Evolutionary conservation across 1,284 basidiomycete genomes (phyloP).

Genomic region (Puccinia hordei): DNA sequence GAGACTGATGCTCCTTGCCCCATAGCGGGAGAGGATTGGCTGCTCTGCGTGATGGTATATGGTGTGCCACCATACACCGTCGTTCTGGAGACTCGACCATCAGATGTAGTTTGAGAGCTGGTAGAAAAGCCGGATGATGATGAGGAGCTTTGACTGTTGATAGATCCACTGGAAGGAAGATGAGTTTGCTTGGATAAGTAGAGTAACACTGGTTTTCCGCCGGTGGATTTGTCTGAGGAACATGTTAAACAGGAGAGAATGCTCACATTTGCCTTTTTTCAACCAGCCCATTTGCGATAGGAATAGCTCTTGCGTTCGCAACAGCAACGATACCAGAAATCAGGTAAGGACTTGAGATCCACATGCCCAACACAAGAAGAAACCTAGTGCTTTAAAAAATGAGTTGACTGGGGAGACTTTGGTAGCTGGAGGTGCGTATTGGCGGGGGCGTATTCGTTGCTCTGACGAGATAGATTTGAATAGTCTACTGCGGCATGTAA

Average conservation of each 20-base stretch:
- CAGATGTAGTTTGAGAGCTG: slow-evolving; percentile 13
- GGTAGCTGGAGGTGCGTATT: neutral
- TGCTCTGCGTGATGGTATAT: slow-evolving; percentile 26
- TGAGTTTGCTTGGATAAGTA: slow-evolving; percentile 7
- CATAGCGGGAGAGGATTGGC: neutral
- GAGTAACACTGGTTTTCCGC: neutral
- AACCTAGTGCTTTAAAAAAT: neutral
- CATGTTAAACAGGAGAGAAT: neutral
- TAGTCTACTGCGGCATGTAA: too few relatives aligned
- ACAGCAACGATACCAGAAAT: neutral
- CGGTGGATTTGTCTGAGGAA: neutral
- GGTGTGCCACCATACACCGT: slow-evolving; percentile 19
- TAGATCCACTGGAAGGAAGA: neutral
- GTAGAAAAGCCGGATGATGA: slow-evolving; percentile 1
- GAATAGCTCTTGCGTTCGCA: slow-evolving; percentile 13
- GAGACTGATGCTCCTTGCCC: neutral
- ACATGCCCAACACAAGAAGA: neutral
- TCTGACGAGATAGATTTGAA: neutral
- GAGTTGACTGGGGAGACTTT: too few relatives aligned
- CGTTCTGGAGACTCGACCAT: slow-evolving; percentile 10
- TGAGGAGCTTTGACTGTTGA: slow-evolving; percentile 6
- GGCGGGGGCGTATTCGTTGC: neutral
- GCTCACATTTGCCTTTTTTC: slow-evolving; percentile 17
- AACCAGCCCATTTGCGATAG: neutral
- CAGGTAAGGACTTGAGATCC: slow-evolving; percentile 17